Evolutionary conservation across 225 moss, liverwort and hornwort genomes (phyloP), one percentile per base, ranked within the genome.

Genomic region (Bryum argenteum): DNA sequence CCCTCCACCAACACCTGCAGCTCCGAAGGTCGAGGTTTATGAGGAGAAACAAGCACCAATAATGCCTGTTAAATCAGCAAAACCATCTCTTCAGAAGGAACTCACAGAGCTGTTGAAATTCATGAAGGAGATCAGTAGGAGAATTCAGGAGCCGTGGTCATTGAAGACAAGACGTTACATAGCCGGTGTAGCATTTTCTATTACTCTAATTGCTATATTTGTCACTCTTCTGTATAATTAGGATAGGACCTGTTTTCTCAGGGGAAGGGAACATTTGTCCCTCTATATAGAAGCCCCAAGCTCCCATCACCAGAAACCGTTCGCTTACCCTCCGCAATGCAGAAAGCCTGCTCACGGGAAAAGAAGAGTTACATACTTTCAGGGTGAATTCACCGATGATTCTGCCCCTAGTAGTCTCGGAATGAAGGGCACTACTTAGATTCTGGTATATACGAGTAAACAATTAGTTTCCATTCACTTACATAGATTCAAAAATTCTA

Each of bases 101-200:
- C 41, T 81, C 54, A 23, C 0, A 20, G 75, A 41, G 58, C 48
- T 75, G 6, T 47, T 56, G 54, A 50, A 73, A n/a, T 64, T 47
- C 26, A 11, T 78, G 70, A 70, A 44, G 51, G 42, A 78, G 58
- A 74, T 60, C 21, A 53, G 71, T 54, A 41, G 48, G 54, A 67
- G 71, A 43, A 61, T 84, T 68, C 75, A 64, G 78, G 21, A 71
- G 39, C 75, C 68, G 6, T 84, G 78, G 81, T 68, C 71, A 42
- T 43, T 56, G 58, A 66, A 58, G 68, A 75, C 78, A 47, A 80
- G 75, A 19, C 68, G 69, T 77, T 81, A 71, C 80, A 18, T 75
- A 14, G 18, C 41, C 5, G 45, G 54, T 53, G 1, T 75, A 16
- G 80, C 71, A 67, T 45, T 78, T 68, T 75, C 78, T n/a, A 54